phyloP scores from a whole-genome alignment of 495 filamentous ascomycete genomes.

The Penicillium robsamsonii region DNA sequence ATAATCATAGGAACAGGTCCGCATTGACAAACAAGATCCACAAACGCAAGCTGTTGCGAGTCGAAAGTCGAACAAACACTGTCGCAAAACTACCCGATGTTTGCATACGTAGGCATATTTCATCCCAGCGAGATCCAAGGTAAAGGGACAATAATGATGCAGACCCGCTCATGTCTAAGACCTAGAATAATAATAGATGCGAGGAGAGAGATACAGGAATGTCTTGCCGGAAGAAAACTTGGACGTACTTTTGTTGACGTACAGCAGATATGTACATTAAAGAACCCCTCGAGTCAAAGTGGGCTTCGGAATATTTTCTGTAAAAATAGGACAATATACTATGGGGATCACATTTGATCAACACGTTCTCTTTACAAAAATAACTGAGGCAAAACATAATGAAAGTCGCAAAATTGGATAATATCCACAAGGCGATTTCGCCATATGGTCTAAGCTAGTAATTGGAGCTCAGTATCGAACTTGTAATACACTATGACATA shows the following conservation, averaged over 20 bases:
- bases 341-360: background rate
- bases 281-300: background rate
- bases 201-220: slow-evolving; percentile 1
- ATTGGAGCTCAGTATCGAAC: background rate
- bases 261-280: background rate
- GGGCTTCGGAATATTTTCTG: background rate
- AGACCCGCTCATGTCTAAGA: slow-evolving; percentile 23
- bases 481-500: slow-evolving; percentile 8
- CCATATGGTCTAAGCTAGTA: background rate
- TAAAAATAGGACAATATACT: background rate
- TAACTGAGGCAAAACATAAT: background rate
- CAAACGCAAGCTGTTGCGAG: slow-evolving; percentile 25
- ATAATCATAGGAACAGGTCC: slow-evolving; percentile 14
- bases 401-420: slow-evolving; percentile 2
- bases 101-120: slow-evolving; percentile 18
- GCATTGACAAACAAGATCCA: slow-evolving; percentile 26
- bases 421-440: background rate
- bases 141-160: slow-evolving; percentile 13
- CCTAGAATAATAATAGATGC: slow-evolving; percentile 10
- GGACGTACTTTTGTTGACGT: background rate
- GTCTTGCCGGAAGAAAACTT: slow-evolving; percentile 4
- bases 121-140: slow-evolving; percentile 7
- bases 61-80: slow-evolving; percentile 8
- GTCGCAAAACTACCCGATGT: slow-evolving; percentile 14
- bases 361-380: background rate